Base-by-base conservation (phyloP, 306 rosid genomes). In the cucumber (Cucumis sativus) region DNA sequence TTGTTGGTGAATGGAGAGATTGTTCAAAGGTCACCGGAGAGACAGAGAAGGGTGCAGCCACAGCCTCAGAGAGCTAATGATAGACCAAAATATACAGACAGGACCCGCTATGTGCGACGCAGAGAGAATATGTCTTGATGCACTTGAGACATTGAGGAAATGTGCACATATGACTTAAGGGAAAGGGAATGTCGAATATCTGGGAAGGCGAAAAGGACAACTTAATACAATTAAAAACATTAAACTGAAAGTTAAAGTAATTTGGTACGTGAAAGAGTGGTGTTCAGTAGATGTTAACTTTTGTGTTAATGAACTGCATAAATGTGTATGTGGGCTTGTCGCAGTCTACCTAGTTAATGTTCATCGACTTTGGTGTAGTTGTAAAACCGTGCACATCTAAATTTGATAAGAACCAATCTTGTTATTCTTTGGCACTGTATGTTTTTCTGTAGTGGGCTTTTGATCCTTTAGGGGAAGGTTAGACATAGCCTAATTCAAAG, bases 11-110 rank as follows among this genome's bases (percentile, higher is more conserved):
- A 92, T n/a, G 99, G 98, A 62, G 96, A 92, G 86, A 92, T 96
- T 6, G 97, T 96, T 39, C 99, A 92, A 84, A 89, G 99, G 63
- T 60, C 98, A 6, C 99, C 97, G 2, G 98, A 96, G 49, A 92
- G 99, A 64, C 99, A 96, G 86, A 90, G 91, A 84, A 88, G 97
- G 87, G 98, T 94, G 83, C 97, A 94, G 79, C 97, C 96, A 3
- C 98, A 92, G 83, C 95, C 91, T 1, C 93, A 91, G 40, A 88
- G 98, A 81, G 92, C 89, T 65, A 88, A 88, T 25, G 97, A 92
- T 82, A 87, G 98, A 78, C 96, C 99, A 45, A 89, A 96, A 78
- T 96, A 92, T 91, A 92, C 89, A 40, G 99, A 96, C 62, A 79
- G 93, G 78, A 92, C 98, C 58, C 89, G 93, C 76, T 88, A 92